Percentiles rank a stretch among this genome's conserved stretches.
These are phyloP conservation scores for Citrullus mucosospermus DNA, from an alignment of 306 rosid species.

Conservation along the genomic window DNA sequence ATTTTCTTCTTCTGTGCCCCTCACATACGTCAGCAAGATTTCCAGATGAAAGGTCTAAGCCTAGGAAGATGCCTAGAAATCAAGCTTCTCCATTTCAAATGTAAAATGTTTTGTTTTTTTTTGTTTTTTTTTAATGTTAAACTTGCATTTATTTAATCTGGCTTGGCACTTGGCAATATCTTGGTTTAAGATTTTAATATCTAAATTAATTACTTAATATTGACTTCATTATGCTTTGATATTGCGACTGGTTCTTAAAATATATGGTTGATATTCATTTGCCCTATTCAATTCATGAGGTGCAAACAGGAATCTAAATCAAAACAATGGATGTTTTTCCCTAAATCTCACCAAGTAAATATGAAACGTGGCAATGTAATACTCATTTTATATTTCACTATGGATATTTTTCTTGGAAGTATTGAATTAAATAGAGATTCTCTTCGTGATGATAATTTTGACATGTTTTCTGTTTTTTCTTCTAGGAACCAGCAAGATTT, in stretches of 20 bases:
- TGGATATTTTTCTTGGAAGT: not conserved
- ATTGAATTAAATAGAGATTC: not conserved
- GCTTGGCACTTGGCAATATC: not conserved
- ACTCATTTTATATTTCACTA: not conserved
- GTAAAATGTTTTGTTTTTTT: conserved; percentile 12
- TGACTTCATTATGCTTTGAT: not conserved
- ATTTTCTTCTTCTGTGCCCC: conserved; percentile 75
- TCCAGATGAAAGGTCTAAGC: conserved; percentile 52
- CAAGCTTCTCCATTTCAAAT: conserved; percentile 11
- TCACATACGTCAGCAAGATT: conserved; percentile 43
- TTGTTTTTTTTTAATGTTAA: not conserved
- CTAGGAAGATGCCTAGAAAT: conserved; percentile 19
- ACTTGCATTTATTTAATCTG: not conserved
- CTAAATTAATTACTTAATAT: not conserved
- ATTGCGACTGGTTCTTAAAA: not conserved
- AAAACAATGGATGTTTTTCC: not conserved
- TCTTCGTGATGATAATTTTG: not conserved
- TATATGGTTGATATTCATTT: not conserved
- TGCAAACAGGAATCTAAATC: not conserved
- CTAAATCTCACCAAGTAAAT: not conserved
- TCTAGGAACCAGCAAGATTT: conserved; percentile 32
- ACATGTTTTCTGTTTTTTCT: conserved; percentile 10
- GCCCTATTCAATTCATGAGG: not conserved
- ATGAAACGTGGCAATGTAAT: not conserved
- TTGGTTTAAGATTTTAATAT: not conserved